Evolutionary conservation across 2,329 filamentous ascomycete genomes (phyloP), one percentile per base, ranked within the genome.

Genomic region (Elsinoe necatrix): DNA sequence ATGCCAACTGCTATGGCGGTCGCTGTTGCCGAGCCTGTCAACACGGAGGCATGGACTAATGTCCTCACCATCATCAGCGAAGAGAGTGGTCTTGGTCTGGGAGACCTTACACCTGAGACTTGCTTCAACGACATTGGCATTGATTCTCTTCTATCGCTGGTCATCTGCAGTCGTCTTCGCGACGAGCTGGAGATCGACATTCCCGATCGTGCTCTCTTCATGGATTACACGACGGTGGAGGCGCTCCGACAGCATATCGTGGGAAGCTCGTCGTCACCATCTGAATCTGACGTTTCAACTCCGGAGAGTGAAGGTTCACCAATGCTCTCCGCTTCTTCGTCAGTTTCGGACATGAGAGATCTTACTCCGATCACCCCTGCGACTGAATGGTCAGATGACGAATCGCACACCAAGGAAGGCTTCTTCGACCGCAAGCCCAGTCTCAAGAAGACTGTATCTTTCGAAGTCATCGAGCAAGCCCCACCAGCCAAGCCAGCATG

Each of bases 61-160:
- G 48, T 52, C 1, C 48, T 52, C 48, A 39, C 29, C 18, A 66
- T 69, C 18, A 62, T 69, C 16, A 55, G 66, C 8, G 63, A 68
- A 52, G 68, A 68, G 56, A 65, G 59, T 31, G 68, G 66, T 3
- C 34, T 69, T 25, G 61, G 60, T 27, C 37, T 63, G 3, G 56
- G 51, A n/a, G 66, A 65, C 23, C 56, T 70, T 21, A 66, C 61
- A 12, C 63, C 67, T 31, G 62, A 63, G 27, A 58, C 61, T 21
- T 54, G 29, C 16, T 65, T 68, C 43, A 61, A 58, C 8, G 66
- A 68, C 25, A 47, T 65, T 14, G 66, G 67, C 12, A 58, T 69
- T 16, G 66, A 69, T 58, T 66, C 65, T 43, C 59, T 69, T 4
- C 52, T 66, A 14, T 59, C 59, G 12, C 51, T 69, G 23, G 61